phyloP scores from a whole-genome alignment of 2,329 filamentous ascomycete species.

The Podosphaera xanthii region DNA sequence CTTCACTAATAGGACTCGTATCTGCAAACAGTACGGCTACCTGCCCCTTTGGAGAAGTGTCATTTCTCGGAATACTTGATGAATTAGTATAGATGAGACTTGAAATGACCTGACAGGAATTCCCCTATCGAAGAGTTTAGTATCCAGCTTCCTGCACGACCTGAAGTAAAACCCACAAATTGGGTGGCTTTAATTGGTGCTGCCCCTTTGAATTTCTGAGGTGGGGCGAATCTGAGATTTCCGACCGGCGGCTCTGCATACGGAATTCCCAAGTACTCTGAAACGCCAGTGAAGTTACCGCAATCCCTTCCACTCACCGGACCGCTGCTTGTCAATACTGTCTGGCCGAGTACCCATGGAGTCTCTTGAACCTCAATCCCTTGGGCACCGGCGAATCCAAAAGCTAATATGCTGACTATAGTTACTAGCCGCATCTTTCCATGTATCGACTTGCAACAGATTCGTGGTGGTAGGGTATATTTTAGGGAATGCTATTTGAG shows the following conservation, averaged over 20 bases:
- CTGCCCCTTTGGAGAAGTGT: conserved; percentile 6
- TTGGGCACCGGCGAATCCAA: too few species aligned
- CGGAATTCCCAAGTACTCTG: conserved; percentile 20
- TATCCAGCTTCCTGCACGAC: neutral
- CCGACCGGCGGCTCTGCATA: conserved; percentile 20
- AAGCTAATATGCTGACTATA: too few species aligned
- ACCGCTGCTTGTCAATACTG: conserved; percentile 12
- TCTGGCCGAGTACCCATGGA: conserved; percentile 11
- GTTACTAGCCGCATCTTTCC: too few species aligned
- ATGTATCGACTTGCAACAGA: too few species aligned
- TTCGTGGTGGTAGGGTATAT: too few species aligned
- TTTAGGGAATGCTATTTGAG: too few species aligned
- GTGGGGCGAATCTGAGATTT: conserved; percentile 18
- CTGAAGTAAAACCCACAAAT: conserved; percentile 8
- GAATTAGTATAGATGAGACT: neutral
- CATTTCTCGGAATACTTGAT: neutral
- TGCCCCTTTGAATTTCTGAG: conserved; percentile 10
- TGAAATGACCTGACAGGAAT: conserved; percentile 6
- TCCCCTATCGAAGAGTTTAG: conserved; percentile 7
- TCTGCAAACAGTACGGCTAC: conserved; percentile 3
- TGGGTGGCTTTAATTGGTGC: conserved; percentile 7
- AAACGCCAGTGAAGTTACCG: conserved; percentile 7
- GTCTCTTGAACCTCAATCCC: too few species aligned
- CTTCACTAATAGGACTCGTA: conserved; percentile 12
- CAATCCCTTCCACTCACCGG: conserved; percentile 11